A percentile compares a stretch with the other conserved stretches of the same genome.
phyloP scores from a whole-genome alignment of 2,329 filamentous ascomycete genomes.

The Erysiphe pulchra region DNA sequence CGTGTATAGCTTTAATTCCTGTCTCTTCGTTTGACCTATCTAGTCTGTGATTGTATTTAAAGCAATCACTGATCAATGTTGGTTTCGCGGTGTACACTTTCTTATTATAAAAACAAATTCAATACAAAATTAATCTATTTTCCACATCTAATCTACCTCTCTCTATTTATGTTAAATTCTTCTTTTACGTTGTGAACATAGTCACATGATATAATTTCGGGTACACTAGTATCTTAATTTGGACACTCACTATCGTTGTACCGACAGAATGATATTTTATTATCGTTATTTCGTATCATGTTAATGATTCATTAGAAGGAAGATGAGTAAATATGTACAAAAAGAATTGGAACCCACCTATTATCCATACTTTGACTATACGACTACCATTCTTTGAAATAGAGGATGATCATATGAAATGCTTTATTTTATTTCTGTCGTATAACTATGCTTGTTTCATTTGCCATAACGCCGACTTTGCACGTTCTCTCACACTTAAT shows the following conservation, averaged over 20 bases:
- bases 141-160: not conserved
- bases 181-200: not conserved
- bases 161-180: not conserved
- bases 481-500: constrained; percentile 60
- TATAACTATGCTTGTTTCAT: constrained; percentile 19
- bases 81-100: not conserved
- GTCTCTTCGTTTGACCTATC: not conserved
- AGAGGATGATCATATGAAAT: too few relatives aligned
- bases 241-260: not conserved
- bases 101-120: not conserved
- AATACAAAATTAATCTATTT: not conserved
- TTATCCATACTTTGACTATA: too few relatives aligned
- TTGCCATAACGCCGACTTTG: constrained; percentile 54
- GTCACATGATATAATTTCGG: not conserved
- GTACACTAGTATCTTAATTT: not conserved
- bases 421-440: not conserved
- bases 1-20: not conserved
- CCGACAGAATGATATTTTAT: not conserved
- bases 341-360: too few relatives aligned
- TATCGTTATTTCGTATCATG: too few relatives aligned
- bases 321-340: too few relatives aligned
- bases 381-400: too few relatives aligned
- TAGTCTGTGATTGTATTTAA: not conserved
- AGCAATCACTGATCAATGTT: not conserved
- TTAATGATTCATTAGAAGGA: too few relatives aligned